Percentiles rank a stretch among this genome's conserved stretches.
These are phyloP conservation scores for Tephrocybe sp. DNA, from an alignment of 768 basidiomycete genomes.

Conservation along the genomic window DNA sequence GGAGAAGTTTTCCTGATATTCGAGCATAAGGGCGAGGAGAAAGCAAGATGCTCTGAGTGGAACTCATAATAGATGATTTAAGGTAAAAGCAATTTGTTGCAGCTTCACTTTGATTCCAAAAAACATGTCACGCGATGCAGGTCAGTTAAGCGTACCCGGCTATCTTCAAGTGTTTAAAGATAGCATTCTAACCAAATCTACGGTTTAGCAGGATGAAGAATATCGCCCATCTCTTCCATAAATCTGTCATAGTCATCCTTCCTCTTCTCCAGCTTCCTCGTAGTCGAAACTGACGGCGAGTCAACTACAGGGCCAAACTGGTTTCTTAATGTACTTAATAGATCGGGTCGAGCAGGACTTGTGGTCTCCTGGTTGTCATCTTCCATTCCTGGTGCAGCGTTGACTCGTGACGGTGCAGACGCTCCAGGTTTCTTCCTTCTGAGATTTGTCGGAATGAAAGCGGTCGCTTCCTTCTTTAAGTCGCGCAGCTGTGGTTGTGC, in stretches of 20 bases:
- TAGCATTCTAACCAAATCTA: no score
- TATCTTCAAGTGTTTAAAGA: no score
- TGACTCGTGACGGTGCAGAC: constrained; percentile 40
- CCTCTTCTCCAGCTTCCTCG: constrained; percentile 32
- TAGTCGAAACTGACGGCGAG: constrained; percentile 23
- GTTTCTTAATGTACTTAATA: constrained; percentile 59
- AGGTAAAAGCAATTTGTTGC: background rate
- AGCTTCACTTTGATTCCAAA: no score
- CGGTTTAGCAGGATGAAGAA: constrained; percentile 40
- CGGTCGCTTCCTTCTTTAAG: constrained; percentile 91
- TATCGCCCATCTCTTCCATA: constrained; percentile 73
- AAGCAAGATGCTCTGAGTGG: constrained; percentile 46
- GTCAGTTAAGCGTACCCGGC: no score
- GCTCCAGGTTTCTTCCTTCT: constrained; percentile 66
- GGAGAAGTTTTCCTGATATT: constrained; percentile 55
- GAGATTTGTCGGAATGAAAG: constrained; percentile 82
- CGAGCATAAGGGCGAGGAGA: constrained; percentile 68
- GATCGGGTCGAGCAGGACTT: constrained; percentile 58
- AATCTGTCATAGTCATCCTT: constrained; percentile 78
- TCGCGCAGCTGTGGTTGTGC: constrained; percentile 90
- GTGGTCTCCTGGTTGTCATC: constrained; percentile 25
- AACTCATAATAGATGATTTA: constrained; percentile 33
- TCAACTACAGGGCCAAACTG: constrained; percentile 62
- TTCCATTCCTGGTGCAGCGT: constrained; percentile 64
- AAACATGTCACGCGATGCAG: no score